Percentiles rank a stretch among this genome's conserved stretches.
Evolutionary conservation across 495 filamentous ascomycete species (phyloP).

Genomic region (Lophiostoma macrostomum): DNA sequence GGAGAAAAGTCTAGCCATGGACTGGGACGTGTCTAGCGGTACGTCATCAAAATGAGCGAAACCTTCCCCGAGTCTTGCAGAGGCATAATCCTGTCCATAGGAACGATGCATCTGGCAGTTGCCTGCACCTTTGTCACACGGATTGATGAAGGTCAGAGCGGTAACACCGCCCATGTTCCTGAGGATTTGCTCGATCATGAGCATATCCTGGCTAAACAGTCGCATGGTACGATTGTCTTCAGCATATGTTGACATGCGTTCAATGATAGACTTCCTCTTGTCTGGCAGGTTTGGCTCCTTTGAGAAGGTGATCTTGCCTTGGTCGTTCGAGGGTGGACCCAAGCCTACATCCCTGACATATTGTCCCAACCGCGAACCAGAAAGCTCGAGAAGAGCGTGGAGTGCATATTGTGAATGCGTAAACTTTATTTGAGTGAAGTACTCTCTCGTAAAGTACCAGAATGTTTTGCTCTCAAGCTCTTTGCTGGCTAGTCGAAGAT

Average conservation of each 20-base stretch:
- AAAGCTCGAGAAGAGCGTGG: slow-evolving; percentile 1
- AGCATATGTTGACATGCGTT: neutral
- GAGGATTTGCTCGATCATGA: slow-evolving; percentile 1
- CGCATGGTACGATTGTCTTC: slow-evolving; percentile 11
- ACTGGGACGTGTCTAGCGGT: neutral
- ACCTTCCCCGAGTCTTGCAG: slow-evolving; percentile 9
- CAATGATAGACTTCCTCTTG: neutral
- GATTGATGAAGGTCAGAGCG: neutral
- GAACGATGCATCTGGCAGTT: neutral
- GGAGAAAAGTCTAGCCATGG: slow-evolving; percentile 1
- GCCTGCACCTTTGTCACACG: no score
- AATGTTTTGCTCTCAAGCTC: slow-evolving; percentile 11
- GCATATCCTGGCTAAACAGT: neutral
- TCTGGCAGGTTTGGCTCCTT: neutral
- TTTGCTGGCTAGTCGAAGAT: slow-evolving; percentile 12
- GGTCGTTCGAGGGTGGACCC: slow-evolving; percentile 6
- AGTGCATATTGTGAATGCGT: slow-evolving; percentile 10
- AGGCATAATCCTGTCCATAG: neutral
- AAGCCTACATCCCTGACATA: slow-evolving; percentile 3
- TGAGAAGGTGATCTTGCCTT: neutral
- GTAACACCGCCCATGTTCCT: neutral
- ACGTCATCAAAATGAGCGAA: neutral
- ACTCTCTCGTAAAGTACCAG: slow-evolving; percentile 2
- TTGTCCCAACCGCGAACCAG: slow-evolving; percentile 4
- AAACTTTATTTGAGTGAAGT: slow-evolving; percentile 7